Conservation (phyloP, 1,284 basidiomycete species). For the Paramarasmius palmivorus region DNA sequence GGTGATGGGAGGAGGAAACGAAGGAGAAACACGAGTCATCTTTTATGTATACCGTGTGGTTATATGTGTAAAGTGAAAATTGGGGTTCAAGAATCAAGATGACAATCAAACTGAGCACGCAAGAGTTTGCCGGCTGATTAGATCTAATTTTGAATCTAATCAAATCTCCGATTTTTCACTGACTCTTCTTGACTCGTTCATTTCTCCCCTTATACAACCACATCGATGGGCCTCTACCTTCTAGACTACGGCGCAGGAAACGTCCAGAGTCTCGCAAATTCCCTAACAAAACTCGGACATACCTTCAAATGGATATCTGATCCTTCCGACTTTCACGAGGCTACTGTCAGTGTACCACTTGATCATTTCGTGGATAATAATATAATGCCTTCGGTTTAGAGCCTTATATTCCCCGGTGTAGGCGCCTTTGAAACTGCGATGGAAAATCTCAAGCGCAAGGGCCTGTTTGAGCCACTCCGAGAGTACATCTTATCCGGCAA, state of each 20-base stretch:
- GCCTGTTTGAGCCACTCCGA: conserved; percentile 80
- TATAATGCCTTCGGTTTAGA: conserved; percentile 47
- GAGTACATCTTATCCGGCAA: conserved; percentile 86
- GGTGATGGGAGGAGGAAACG: conserved; percentile 2
- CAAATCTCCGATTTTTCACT: conserved; percentile 3
- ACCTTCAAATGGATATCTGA: conserved; percentile 89
- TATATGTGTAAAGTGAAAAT: background rate
- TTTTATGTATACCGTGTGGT: conserved; percentile 14
- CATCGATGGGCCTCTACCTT: conserved; percentile 74
- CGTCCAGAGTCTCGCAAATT: conserved; percentile 93
- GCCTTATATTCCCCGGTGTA: conserved; percentile 97
- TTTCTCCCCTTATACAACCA: background rate
- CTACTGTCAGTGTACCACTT: conserved; percentile 68
- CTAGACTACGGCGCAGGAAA: conserved; percentile 97
- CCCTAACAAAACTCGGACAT: conserved; percentile 85
- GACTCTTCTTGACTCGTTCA: conserved; percentile 11
- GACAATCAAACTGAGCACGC: conserved; percentile 3
- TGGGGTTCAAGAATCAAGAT: background rate
- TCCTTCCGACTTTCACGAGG: conserved; percentile 85
- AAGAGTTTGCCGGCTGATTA: background rate
- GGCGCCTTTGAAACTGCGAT: conserved; percentile 93
- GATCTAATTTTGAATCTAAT: background rate
- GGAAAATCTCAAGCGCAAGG: conserved; percentile 71
- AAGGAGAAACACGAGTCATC: background rate
- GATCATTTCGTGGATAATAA: conserved; percentile 1